Evolutionary conservation across 2,329 filamentous ascomycete genomes (phyloP), one percentile per base, ranked within the genome.

Genomic region (Paramyrothecium roridum): DNA sequence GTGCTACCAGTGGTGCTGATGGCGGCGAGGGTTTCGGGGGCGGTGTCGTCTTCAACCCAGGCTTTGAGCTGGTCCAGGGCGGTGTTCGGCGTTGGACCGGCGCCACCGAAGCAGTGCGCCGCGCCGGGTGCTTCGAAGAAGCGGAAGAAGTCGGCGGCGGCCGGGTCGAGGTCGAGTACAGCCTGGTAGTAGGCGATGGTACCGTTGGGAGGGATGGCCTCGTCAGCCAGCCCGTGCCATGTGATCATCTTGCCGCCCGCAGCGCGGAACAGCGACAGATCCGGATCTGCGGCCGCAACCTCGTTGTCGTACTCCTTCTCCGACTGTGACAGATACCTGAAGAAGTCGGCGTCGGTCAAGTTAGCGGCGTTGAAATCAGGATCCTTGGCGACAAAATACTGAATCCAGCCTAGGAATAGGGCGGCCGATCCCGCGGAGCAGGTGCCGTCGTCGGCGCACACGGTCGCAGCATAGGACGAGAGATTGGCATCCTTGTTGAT

Each of bases 361-460:
- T 65, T 64, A 49, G n/a, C n/a, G n/a, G n/a, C n/a, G n/a, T n/a
- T n/a, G n/a, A 67, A 66, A 22, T 64, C 52, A 11, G 67, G 61
- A 11, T 69, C 66, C 8, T 65, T 57, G 40, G 71, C 54, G 21
- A 69, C 56, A 26, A 65, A 67, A 23, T 65, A 60, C 3, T 56
- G 52, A 16, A 61, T 53, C 66, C 65, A 67, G 40, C 57, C 57
- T 3, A 43, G 47, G 1, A 61, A 54, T 47, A 64, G 45, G 4
- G 26, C 6, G 10, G 10, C 4, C 12, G 59, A 56, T 12, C 2
- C 2, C n/a, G 61, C 57, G n/a, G 55, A 3, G n/a, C 34, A 48
- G 13, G 17, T 19, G 8, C 19, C n/a, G n/a, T 16, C 19, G 8
- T 26, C n/a, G 26, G 23, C 10, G 23, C 26, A 37, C 11, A 10